Evolutionary conservation across 345 rosid species (phyloP).

Genomic region (Citrus cavaleriei): DNA sequence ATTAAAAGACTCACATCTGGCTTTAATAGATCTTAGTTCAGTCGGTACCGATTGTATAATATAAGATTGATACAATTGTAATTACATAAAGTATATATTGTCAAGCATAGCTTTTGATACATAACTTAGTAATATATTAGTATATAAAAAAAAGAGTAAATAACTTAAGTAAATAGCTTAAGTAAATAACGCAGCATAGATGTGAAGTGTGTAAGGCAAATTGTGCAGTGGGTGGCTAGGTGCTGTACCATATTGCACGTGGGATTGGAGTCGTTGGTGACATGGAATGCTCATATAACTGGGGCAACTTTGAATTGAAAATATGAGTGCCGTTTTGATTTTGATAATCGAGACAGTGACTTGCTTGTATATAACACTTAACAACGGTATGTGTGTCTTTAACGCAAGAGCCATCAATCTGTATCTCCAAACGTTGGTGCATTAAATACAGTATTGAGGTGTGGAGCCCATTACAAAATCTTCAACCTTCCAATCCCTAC

Average conservation of each 20-base stretch:
- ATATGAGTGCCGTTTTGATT: neutral
- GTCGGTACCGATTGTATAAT: too few relatives aligned
- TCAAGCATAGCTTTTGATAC: too few relatives aligned
- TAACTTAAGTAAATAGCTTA: too few relatives aligned
- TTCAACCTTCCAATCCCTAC: neutral
- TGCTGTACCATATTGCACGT: neutral
- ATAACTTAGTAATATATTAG: too few relatives aligned
- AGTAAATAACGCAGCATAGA: too few relatives aligned
- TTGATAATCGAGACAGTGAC: neutral
- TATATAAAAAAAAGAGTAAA: too few relatives aligned
- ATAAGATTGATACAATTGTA: too few relatives aligned
- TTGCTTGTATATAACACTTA: neutral
- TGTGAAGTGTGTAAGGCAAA: conserved; percentile 2
- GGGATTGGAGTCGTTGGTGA: neutral
- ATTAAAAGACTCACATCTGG: too few relatives aligned
- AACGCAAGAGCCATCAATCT: conserved; percentile 2
- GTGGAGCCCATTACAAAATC: neutral
- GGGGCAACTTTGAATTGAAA: neutral
- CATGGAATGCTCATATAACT: conserved; percentile 1
- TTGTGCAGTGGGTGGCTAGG: neutral
- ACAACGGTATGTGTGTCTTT: neutral
- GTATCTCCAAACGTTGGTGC: neutral
- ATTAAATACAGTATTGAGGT: neutral
- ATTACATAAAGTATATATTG: accelerated
- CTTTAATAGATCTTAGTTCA: too few relatives aligned